Evolutionary conservation across 164 flowering plant genomes (phyloP), one percentile per base, ranked within the genome.

Genomic region (Tinospora cordifolia): DNA sequence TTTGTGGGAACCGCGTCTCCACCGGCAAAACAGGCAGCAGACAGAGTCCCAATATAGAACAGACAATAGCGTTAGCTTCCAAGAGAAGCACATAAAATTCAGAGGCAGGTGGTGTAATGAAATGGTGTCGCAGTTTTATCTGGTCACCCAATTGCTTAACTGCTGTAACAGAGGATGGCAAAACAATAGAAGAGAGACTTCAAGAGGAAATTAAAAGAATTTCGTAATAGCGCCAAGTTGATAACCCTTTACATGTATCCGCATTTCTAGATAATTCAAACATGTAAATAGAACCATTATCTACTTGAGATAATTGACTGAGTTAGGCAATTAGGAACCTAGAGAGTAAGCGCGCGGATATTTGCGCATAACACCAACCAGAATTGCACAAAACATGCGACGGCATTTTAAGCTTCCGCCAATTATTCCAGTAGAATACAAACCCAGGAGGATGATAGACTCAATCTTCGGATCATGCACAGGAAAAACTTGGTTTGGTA

Each of bases 161-260:
- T n/a, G n/a, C 36, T 30, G 4, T 19, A 51, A 51, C 59, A 19
- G 3, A n/a, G 0, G 3, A 51, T 19, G n/a, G 60, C 63, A 26
- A 12, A 24, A 26, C 36, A 60, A 13, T 24, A 26, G 13, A 26
- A 13, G 3, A 25, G 25, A 12, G 36, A 3, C 30, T 9, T 8
- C 9, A 24, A 12, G 63, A 24, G 25, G 63, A 15, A 26, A 60
- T 25, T 24, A 13, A 25, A 60, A 60, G 14, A 14, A 74, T 74
- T 69, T 70, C 75, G 70, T 73, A 75, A 72, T 26, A 63, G 60
- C 51, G 69, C 68, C 69, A 71, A 69, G 76, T 26, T 54, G 66
- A 51, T 65, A 44, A 66, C 60, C 78, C 41, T 78, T 70, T 75
- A 72, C 75, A 74, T 27, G 76, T 72, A 17, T n/a, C n/a, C 11